Evolutionary conservation across 2,329 filamentous ascomycete species (phyloP).

Genomic region (Ophiostoma tasmaniense): DNA sequence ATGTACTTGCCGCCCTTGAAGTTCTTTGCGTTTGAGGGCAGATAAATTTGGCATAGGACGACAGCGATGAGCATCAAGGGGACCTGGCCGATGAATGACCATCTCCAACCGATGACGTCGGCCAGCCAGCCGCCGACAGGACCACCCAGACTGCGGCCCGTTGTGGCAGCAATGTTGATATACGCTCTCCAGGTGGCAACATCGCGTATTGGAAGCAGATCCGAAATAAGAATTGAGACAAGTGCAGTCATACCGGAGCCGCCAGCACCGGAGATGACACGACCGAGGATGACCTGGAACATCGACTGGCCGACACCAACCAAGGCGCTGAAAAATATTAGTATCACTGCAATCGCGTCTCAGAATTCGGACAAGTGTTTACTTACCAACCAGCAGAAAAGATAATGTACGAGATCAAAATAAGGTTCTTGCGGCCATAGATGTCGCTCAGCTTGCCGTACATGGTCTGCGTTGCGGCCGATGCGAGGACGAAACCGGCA

Average conservation of each 20-base stretch:
- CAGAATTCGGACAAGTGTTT: neutral
- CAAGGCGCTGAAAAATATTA: slow-evolving; percentile 22
- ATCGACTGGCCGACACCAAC: slow-evolving; percentile 39
- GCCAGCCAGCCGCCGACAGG: slow-evolving; percentile 53
- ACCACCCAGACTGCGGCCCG: slow-evolving; percentile 43
- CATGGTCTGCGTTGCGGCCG: slow-evolving; percentile 44
- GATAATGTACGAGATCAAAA: slow-evolving; percentile 41
- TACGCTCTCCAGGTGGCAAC: slow-evolving; percentile 47
- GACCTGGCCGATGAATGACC: slow-evolving; percentile 52
- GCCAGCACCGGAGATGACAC: slow-evolving; percentile 44
- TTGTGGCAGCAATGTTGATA: slow-evolving; percentile 43
- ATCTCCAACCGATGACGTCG: slow-evolving; percentile 58
- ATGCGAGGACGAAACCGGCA: slow-evolving; percentile 43
- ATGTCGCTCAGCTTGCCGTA: slow-evolving; percentile 51
- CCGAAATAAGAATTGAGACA: slow-evolving; percentile 45
- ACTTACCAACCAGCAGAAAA: slow-evolving; percentile 43
- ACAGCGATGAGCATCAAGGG: slow-evolving; percentile 46
- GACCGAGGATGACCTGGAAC: slow-evolving; percentile 41
- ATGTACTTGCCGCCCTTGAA: slow-evolving; percentile 18
- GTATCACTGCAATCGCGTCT: neutral
- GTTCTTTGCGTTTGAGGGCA: slow-evolving; percentile 27
- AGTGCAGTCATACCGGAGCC: slow-evolving; percentile 43
- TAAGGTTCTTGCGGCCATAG: slow-evolving; percentile 44
- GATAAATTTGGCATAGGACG: slow-evolving; percentile 28
- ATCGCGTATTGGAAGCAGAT: slow-evolving; percentile 44